Conservation (phyloP, 306 rosid species). For the Amphicarpaea edgeworthii region DNA sequence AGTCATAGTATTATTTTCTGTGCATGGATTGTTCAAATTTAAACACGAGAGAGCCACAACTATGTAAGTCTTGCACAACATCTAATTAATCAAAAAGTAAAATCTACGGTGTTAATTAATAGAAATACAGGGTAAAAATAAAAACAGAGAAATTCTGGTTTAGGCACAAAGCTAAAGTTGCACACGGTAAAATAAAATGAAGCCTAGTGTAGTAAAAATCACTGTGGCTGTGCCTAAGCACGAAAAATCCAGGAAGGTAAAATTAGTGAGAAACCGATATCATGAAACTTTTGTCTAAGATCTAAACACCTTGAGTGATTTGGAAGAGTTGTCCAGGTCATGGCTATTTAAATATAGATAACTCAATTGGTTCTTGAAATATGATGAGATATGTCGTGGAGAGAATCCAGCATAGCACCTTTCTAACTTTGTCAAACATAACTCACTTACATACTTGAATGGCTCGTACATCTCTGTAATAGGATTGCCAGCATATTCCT, state of each 20-base stretch:
- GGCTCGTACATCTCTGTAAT: slow-evolving; percentile 12
- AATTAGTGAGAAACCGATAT: not conserved
- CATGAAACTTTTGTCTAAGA: not conserved
- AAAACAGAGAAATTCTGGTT: not conserved
- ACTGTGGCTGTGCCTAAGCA: not conserved
- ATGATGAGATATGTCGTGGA: slow-evolving; percentile 38
- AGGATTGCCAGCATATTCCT: slow-evolving; percentile 34
- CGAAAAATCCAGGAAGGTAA: not conserved
- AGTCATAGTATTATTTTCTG: not conserved
- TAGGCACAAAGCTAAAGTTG: too few relatives aligned
- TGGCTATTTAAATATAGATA: slow-evolving; percentile 32
- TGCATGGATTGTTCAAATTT: not conserved
- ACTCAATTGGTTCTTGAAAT: slow-evolving; percentile 42
- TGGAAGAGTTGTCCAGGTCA: slow-evolving; percentile 24
- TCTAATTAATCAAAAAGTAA: not conserved
- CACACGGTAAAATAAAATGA: not conserved
- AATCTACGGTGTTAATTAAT: not conserved
- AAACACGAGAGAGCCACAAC: too few relatives aligned
- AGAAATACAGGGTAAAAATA: not conserved
- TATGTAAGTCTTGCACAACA: not conserved
- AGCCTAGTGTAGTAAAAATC: not conserved
- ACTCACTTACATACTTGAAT: slow-evolving; percentile 22
- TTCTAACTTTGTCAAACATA: slow-evolving; percentile 16
- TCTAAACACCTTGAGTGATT: not conserved
- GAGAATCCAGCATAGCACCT: slow-evolving; percentile 49